Base-by-base conservation (phyloP, 1,139 yeast species). In the Suhomyces ambrosiae region DNA sequence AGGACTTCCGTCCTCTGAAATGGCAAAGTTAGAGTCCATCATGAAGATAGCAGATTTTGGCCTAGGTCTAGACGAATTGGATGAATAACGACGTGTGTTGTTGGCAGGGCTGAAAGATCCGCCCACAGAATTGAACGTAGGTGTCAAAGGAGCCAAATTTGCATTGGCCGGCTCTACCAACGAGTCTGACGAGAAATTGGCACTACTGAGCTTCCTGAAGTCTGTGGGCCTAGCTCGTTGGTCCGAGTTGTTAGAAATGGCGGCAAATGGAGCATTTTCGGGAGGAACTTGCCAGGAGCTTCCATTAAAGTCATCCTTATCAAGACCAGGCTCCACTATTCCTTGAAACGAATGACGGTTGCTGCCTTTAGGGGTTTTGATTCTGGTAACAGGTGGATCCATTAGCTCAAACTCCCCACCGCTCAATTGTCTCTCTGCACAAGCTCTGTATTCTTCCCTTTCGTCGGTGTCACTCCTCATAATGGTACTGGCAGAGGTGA, bases 121-220 rank as follows among this genome's bases (percentile, higher is more conserved):
- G 6, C 27, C 33, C 10, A 30, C 28, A 3, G 29, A 19, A 10
- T 23, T 28, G 23, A 25, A 32, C 6, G 44, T 37, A 15, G 47
- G 47, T 9, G 47, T 44, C 30, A 40, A 19, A 5, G 47, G 47
- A 7, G 37, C 25, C 16, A 24, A 28, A 7, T 25, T 16, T 27
- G 30, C 24, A 37, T 13, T 28, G 12, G 31, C 24, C 35, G 46
- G 34, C 8, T 37, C 45, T n/a, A 34, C 40, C 11, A 69, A 46
- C 2, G 76, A 71, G 33, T 71, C 76, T 0, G 70, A 52, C n/a
- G 74, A 68, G 48, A 71, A 71, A 48, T 71, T 71, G 29, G 73
- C 67, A 42, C 74, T 67, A 9, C 68, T 63, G 18, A 70, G 52
- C 27, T 47, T 49, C 4, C 54, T 42, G 23, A 63, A 40, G 37